phyloP scores from a whole-genome alignment of 176 grass and related monocot species.

The Lolium rigidum region DNA sequence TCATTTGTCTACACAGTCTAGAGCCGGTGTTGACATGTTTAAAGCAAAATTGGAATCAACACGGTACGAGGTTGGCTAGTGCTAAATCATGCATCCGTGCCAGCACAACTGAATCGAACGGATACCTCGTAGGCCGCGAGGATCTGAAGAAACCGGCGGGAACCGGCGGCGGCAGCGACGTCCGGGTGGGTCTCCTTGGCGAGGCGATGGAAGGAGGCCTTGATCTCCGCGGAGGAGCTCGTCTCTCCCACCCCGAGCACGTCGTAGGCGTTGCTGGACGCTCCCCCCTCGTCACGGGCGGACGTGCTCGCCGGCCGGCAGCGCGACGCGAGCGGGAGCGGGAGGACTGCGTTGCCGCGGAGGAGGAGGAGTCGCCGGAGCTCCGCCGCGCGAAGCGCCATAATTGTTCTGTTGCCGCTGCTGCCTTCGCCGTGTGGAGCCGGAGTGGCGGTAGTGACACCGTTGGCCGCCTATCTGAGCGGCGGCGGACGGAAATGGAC shows the following conservation, averaged over 20 bases:
- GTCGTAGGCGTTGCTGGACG: constrained; percentile 85
- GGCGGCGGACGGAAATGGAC: not conserved
- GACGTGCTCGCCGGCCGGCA: constrained; percentile 29
- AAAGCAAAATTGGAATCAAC: not conserved
- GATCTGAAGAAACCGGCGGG: constrained; percentile 79
- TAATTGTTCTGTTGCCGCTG: constrained; percentile 11
- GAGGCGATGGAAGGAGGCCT: constrained; percentile 79
- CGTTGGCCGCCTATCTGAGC: not conserved
- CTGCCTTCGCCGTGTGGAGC: not conserved
- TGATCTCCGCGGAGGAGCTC: constrained; percentile 83
- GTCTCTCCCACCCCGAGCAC: constrained; percentile 76
- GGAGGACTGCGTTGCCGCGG: constrained; percentile 34
- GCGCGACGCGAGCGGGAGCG: constrained; percentile 33
- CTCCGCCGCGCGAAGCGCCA: constrained; percentile 60
- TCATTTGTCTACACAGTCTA: not conserved
- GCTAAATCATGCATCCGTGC: not conserved
- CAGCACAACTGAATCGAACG: not conserved
- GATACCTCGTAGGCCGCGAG: constrained; percentile 88
- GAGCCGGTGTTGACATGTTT: not conserved
- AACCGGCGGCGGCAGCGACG: constrained; percentile 52
- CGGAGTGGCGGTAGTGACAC: constrained; percentile 32
- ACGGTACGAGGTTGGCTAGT: not conserved
- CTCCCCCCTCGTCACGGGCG: constrained; percentile 42
- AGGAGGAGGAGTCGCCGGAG: constrained; percentile 44
- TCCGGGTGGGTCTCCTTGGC: constrained; percentile 98